These are phyloP conservation scores for Perilla frutescens DNA, from an alignment of 257 asterid species.

Conservation along the genomic window DNA sequence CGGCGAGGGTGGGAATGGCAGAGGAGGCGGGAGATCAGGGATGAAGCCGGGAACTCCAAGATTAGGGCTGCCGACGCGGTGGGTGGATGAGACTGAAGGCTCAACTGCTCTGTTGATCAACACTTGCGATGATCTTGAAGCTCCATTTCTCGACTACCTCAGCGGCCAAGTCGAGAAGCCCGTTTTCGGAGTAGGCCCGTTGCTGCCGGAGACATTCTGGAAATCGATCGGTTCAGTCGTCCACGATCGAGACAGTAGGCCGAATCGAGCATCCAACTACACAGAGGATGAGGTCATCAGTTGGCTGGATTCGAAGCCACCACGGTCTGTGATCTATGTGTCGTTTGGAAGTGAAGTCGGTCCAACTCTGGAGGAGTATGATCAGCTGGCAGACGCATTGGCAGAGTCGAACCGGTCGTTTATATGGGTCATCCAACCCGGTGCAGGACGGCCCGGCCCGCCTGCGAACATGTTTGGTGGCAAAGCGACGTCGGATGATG, in stretches of 20 bases:
- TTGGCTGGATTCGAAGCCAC: conserved; percentile 67
- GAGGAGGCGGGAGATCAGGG: conserved; percentile 29
- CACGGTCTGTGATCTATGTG: conserved; percentile 61
- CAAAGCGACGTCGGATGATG: conserved; percentile 27
- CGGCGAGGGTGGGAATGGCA: conserved; percentile 6
- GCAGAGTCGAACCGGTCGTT: conserved; percentile 53
- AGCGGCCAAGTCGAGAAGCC: conserved; percentile 46
- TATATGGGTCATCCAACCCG: conserved; percentile 77
- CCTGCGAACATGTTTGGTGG: conserved; percentile 42
- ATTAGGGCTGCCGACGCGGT: conserved; percentile 51
- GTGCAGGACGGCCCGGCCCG: conserved; percentile 54
- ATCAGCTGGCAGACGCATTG: conserved; percentile 54
- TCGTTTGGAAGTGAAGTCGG: conserved; percentile 81
- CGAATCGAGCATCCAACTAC: conserved; percentile 55
- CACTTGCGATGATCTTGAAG: conserved; percentile 64
- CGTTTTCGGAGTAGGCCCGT: conserved; percentile 65
- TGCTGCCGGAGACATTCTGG: conserved; percentile 68
- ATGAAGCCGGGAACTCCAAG: conserved; percentile 45
- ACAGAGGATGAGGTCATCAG: conserved; percentile 63
- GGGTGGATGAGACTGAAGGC: conserved; percentile 61
- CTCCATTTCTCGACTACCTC: conserved; percentile 54
- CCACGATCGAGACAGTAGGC: conserved; percentile 51
- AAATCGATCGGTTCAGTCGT: conserved; percentile 47
- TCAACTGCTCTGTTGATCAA: conserved; percentile 59
- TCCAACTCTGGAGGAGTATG: conserved; percentile 63